Evolutionary conservation across 1,139 yeast genomes (phyloP).

Genomic region (Blastobotrys raffinosifermentans): DNA sequence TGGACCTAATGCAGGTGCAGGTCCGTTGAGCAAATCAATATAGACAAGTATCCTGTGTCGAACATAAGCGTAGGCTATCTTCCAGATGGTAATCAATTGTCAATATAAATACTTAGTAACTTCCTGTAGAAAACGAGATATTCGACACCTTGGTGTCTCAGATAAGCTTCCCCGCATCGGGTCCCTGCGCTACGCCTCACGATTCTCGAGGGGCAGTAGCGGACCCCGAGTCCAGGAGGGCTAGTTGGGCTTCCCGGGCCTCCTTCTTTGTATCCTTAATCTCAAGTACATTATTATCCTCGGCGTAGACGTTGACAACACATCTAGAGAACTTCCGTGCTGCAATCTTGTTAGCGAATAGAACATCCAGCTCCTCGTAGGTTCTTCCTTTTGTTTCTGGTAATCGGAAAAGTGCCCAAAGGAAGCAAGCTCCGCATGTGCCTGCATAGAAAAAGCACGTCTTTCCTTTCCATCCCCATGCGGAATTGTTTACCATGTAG

Average conservation of each 20-base stretch:
- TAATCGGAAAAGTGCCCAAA: slow-evolving; percentile 46
- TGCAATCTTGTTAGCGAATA: slow-evolving; percentile 14
- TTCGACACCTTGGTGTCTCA: too few species aligned
- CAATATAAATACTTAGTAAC: too few species aligned
- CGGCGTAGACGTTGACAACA: slow-evolving; percentile 6
- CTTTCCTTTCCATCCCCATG: slow-evolving; percentile 52
- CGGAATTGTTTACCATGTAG: slow-evolving; percentile 51
- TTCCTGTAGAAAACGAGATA: too few species aligned
- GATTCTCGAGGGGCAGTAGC: too few species aligned
- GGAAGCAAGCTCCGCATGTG: slow-evolving; percentile 29
- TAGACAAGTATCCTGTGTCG: too few species aligned
- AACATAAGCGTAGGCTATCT: too few species aligned
- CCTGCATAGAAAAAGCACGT: slow-evolving; percentile 54
- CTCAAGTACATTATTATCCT: slow-evolving; percentile 3
- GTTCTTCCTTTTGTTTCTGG: slow-evolving; percentile 57
- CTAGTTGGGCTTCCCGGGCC: slow-evolving; percentile 4
- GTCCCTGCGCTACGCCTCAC: too few species aligned
- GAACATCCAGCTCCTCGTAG: slow-evolving; percentile 49
- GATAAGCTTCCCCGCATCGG: too few species aligned
- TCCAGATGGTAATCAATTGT: too few species aligned
- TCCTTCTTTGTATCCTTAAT: slow-evolving; percentile 2
- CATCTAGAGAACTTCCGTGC: slow-evolving; percentile 19
- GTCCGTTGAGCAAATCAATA: too few species aligned
- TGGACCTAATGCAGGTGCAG: too few species aligned
- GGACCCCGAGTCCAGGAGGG: too few species aligned